These are phyloP conservation scores for Pisolithus sp. DNA, from an alignment of 768 basidiomycete species.

Conservation along the genomic window DNA sequence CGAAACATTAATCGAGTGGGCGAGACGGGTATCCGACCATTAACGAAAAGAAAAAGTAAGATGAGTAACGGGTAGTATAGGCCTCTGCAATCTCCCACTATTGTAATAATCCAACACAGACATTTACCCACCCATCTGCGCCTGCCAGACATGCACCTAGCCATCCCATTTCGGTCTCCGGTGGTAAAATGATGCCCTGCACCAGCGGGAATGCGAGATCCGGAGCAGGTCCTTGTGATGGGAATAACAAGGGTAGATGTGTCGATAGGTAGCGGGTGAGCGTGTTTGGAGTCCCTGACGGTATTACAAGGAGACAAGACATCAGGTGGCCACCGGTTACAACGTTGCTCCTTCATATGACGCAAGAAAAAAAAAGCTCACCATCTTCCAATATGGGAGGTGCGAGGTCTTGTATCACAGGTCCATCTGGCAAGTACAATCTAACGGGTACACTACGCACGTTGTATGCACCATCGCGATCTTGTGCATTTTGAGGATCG, in stretches of 20 bases:
- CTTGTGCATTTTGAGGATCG: slow-evolving; percentile 46
- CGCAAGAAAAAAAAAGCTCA: slow-evolving; percentile 27
- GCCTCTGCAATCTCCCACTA: slow-evolving; percentile 8
- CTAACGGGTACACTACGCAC: slow-evolving; percentile 86
- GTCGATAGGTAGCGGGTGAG: slow-evolving; percentile 61
- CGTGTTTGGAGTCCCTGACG: slow-evolving; percentile 65
- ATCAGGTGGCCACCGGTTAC: background rate
- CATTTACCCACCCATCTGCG: slow-evolving; percentile 92
- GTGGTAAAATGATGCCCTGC: slow-evolving; percentile 79
- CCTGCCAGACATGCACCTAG: slow-evolving; percentile 87
- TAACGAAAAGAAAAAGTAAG: background rate
- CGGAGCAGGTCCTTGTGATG: slow-evolving; percentile 33
- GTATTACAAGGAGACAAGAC: slow-evolving; percentile 1
- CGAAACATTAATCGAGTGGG: background rate
- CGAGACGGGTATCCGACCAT: background rate
- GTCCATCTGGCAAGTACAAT: slow-evolving; percentile 85
- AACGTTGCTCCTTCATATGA: background rate
- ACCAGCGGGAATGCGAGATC: slow-evolving; percentile 73
- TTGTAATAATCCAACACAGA: slow-evolving; percentile 64
- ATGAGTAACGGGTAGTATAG: background rate
- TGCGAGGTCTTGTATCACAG: slow-evolving; percentile 85
- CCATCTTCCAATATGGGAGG: slow-evolving; percentile 76
- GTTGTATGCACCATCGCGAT: slow-evolving; percentile 80
- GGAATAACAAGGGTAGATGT: slow-evolving; percentile 79
- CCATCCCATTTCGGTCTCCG: slow-evolving; percentile 91